Base-by-base conservation (phyloP, 139 green algal genomes). In the Diplosphaera chodatii region DNA sequence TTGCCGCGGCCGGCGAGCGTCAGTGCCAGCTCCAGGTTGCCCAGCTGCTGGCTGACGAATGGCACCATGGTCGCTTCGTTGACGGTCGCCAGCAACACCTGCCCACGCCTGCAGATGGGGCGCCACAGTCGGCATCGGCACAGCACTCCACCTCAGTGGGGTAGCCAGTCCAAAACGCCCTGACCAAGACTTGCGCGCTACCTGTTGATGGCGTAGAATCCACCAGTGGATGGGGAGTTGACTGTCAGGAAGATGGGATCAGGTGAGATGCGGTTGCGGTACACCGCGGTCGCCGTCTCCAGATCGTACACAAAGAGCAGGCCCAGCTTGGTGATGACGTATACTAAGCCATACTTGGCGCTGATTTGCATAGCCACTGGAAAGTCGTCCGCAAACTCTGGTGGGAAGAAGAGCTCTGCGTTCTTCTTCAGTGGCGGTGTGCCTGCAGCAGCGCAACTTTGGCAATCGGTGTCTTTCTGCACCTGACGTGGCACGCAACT, bases 311-410 rank as follows among this genome's bases (percentile, higher is more conserved):
- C 95, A 80, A 99, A 99, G 69, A 99, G 80, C 37, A 90, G 78
- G 28, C 62, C 95, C 23, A 97, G 86, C 86, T 99, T 99, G 68
- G 95, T 98, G 63, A 98, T 83, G 8, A 98, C 91, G 70, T 99
- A 99, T 18, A 96, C 82, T 74, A 97, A 80, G 48, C 90, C 86
- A 75, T 96, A 96, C 75, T 93, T 94, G 40, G 84, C 72, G 41
- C 80, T 89, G 72, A 87, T 82, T 78, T 98, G 92, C 86, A 99
- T 94, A 25, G 92, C 93, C 32, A 99, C 95, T 3, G 95, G 95
- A 72, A 99, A 99, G 80, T 99, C 95, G 68, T 99, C 95, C n/a
- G 88, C 88, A 84, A 98, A 98, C 73, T 99, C 94, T 5, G 90
- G 88, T 3, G 95, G 95, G 81, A 99, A 99, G 78, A 99, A 99